phyloP scores from a whole-genome alignment of 129 eudicot species.

The Arctium lappa region DNA sequence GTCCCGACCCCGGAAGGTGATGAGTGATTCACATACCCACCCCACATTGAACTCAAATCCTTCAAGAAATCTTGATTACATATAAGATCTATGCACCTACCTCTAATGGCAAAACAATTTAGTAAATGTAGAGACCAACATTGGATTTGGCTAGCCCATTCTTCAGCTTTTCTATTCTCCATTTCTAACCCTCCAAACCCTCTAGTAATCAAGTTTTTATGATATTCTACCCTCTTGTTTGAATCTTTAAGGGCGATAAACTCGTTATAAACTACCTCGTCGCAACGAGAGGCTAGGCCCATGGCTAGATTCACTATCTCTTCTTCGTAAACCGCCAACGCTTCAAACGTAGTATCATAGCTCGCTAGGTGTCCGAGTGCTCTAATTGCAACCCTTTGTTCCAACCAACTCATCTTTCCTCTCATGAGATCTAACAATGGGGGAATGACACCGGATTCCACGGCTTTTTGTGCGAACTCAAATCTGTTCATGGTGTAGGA shows the following conservation, averaged over 20 bases:
- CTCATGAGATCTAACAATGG: slow-evolving; percentile 72
- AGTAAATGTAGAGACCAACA: slow-evolving; percentile 80
- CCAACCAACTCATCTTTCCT: slow-evolving; percentile 80
- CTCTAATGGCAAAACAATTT: slow-evolving; percentile 74
- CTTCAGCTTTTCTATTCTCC: slow-evolving; percentile 82
- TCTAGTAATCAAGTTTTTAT: slow-evolving; percentile 70
- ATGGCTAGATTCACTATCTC: slow-evolving; percentile 58
- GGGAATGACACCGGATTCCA: slow-evolving; percentile 59
- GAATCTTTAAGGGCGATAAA: slow-evolving; percentile 50
- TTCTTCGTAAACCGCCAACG: slow-evolving; percentile 51
- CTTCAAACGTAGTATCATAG: slow-evolving; percentile 59
- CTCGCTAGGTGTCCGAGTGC: slow-evolving; percentile 93
- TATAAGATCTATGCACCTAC: slow-evolving; percentile 57
- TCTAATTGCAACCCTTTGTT: slow-evolving; percentile 90
- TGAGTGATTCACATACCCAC: slow-evolving; percentile 68
- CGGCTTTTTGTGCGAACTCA: slow-evolving; percentile 56
- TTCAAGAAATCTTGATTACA: slow-evolving; percentile 56
- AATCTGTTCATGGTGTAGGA: slow-evolving; percentile 76
- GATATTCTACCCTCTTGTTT: slow-evolving; percentile 50
- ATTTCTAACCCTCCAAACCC: slow-evolving; percentile 67
- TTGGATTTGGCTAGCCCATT: slow-evolving; percentile 93
- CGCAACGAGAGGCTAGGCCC: slow-evolving; percentile 56
- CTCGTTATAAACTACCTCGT: slow-evolving; percentile 44
- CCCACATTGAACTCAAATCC: slow-evolving; percentile 83
- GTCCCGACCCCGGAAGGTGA: slow-evolving; percentile 79